phyloP scores from a whole-genome alignment of 345 rosid genomes.

The Arabidopsis suecica region DNA sequence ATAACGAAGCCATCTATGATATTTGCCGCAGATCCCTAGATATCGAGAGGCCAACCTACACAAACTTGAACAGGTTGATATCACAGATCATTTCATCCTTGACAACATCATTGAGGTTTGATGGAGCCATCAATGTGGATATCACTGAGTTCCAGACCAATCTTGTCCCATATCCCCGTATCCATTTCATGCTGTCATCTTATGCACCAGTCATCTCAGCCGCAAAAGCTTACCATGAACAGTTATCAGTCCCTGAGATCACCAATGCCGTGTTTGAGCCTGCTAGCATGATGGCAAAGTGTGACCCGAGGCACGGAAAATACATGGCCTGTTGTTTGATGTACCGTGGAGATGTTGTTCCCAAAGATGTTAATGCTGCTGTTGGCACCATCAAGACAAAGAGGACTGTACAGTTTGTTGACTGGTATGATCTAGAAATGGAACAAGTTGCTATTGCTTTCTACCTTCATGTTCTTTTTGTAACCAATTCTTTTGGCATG shows the following conservation, averaged over 20 bases:
- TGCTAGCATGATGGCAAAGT: constrained; percentile 76
- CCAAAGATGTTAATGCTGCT: constrained; percentile 75
- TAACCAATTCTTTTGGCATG: neutral
- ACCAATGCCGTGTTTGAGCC: constrained; percentile 77
- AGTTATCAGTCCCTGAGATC: constrained; percentile 69
- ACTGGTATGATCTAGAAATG: constrained; percentile 52
- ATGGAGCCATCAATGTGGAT: constrained; percentile 73
- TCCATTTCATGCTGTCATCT: constrained; percentile 75
- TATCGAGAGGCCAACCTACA: constrained; percentile 71
- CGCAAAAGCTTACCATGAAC: constrained; percentile 71
- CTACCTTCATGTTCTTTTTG: neutral
- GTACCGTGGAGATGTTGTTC: constrained; percentile 76
- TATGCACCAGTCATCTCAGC: constrained; percentile 79
- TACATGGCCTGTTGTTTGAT: constrained; percentile 82
- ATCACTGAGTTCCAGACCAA: constrained; percentile 75
- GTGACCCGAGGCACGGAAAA: constrained; percentile 71
- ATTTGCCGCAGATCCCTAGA: constrained; percentile 66
- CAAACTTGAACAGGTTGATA: constrained; percentile 70
- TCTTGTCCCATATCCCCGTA: constrained; percentile 71
- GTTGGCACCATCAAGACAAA: constrained; percentile 70
- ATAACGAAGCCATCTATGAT: constrained; percentile 73
- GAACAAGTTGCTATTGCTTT: neutral
- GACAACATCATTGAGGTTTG: constrained; percentile 66
- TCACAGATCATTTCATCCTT: constrained; percentile 69
- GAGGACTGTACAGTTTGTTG: constrained; percentile 65